Evolutionary conservation across 352 stramenopile species (phyloP), one percentile per base, ranked within the genome.

Genomic region (Globisporangium acanthophoron): DNA sequence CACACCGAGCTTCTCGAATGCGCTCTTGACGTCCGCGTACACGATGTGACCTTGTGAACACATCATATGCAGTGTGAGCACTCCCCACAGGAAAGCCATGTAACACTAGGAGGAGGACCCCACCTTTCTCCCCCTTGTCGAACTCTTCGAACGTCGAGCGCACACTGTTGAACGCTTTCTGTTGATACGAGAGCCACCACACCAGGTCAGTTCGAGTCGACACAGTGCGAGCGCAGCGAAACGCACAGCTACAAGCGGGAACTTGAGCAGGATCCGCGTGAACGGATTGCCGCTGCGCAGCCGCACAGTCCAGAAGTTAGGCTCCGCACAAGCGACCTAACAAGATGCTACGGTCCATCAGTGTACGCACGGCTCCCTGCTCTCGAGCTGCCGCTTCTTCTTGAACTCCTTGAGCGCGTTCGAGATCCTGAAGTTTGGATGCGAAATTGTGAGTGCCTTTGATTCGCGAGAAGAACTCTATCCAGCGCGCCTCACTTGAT

Each of bases 131-230:
- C 16, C 77, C 74, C 41, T 74, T 76, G 64, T 91, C 80, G 18
- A 87, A 79, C 40, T 74, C 68, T 15, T 74, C 61, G 53, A 93
- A 93, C 35, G 76, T 90, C 13, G 76, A 77, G 7, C 81, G 76
- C n/a, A 79, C 80, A 61, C 84, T 93, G 52, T 93, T 80, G 59
- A 93, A 93, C 6, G 84, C 78, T 58, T 82, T 68, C 62, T 88
- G 53, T 20, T 1, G 2, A 24, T 13, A 9, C 15, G 21, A 16
- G 6, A 8, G 13, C 27, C 12, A 20, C 31, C 2, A 12, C 20
- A 44, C 5, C 0, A 1, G 37, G 27, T 9, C 11, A 48, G n/a
- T 61, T 15, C 3, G 54, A 41, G 21, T 11, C 3, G 33, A 37
- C 33, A 0, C 33, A 37, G 33, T 6, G 9, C 33, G 9, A 12